Evolutionary conservation across 2,329 filamentous ascomycete genomes (phyloP), one percentile per base, ranked within the genome.

Genomic region (Paracorniculantispora psalliotae): DNA sequence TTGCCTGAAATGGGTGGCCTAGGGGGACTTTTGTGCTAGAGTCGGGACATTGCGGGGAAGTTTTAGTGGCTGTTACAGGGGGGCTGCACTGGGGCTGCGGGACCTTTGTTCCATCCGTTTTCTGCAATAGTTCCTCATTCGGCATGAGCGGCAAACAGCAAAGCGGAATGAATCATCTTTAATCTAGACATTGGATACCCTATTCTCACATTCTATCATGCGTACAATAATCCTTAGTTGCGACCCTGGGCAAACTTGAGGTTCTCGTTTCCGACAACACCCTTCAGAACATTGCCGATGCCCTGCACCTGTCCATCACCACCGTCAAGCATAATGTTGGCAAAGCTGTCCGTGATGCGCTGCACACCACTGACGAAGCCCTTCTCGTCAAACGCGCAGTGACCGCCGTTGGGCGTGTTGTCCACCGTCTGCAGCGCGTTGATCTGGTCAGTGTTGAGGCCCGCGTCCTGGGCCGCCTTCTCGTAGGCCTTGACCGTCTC

Each of bases 331-430:
- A 85, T 77, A 17, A 85, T 73, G 57, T 76, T 77, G 3, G 75
- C 73, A 67, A 78, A 85, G 62, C 76, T 81, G 30, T 79, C 72
- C 9, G 79, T 71, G 72, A 85, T 78, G n/a, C 82, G 72, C 71
- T 85, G 81, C 33, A 85, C 78, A 12, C 82, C 81, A n/a, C 73
- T 76, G 10, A 78, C 77, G 62, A 85, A 85, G 10, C 70, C 78
- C 64, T 78, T 62, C 13, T 72, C 79, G 66, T 85, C 82, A 60
- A 85, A 85, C 55, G 75, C 81, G 71, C 82, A 85, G 68, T 85
- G 82, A 0, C 81, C 82, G 39, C 81, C 81, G 23, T 73, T 69
- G 2, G 82, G 81, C 3, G 77, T 76, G 62, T 82, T 83, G 63
- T 85, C 79, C 1, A 82, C 80, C 1, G 82, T 85, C 72, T 84